Base-by-base conservation (phyloP, 2,329 filamentous ascomycete species). In the Drechslerella coelobrocha region DNA sequence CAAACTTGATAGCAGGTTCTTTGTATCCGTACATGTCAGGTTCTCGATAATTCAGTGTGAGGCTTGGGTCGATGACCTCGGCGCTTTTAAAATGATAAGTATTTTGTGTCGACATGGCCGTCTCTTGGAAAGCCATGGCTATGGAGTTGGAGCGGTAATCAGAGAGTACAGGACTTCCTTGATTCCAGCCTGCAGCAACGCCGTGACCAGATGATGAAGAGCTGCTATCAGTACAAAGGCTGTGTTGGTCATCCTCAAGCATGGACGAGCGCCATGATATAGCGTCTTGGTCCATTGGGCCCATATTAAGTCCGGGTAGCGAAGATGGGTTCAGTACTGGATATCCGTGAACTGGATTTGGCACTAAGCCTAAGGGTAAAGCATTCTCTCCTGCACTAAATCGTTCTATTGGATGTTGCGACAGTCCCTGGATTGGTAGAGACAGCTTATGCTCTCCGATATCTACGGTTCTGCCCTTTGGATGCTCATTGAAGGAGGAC, bases 391-490 rank as follows among this genome's bases (percentile, higher is more conserved):
- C 65, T 27, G 45, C 19, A 21, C 62, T 59, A 54, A 71, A 71
- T 17, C 66, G 59, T 8, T 71, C 66, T 26, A 71, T 63, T 39
- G 66, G 66, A 17, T 63, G 59, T 26, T 71, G 66, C 23, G 59
- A 43, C 12, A 41, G 50, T 2, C 47, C 27, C 29, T 63, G 66
- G 21, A 63, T 53, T 17, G 66, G 66, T 34, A 71, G 39, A 23
- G 66, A 53, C 14, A 71, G 66, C 37, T 71, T 71, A 34, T 71
- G 57, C n/a, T 71, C 66, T 37, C 66, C 66, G 21, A 71, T 51
- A 21, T 63, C 54, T 59, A 71, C 34, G 6, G 47, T 71, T n/a
- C 66, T 53, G 37, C 53, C 37, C 37, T 60, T 53, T 17, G 66
- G 39, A 24, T 24, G 29, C 24, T 24, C n/a, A 19, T 37, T 31